These are phyloP conservation scores for Cyberlindnera meyerae DNA, from an alignment of 805 yeast genomes.

Conservation along the genomic window DNA sequence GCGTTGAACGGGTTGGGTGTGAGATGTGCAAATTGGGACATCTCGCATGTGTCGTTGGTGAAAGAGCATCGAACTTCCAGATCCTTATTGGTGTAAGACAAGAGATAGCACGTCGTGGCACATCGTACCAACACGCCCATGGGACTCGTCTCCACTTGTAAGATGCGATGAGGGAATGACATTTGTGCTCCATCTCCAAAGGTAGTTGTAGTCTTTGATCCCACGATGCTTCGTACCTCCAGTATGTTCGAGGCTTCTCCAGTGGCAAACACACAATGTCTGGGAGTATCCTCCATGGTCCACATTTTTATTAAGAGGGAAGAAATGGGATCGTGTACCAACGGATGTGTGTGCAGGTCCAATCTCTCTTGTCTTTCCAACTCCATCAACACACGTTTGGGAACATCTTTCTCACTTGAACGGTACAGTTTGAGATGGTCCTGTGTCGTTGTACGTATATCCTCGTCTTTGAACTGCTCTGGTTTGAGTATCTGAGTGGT, in stretches of 20 bases:
- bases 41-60: slow-evolving; percentile 24
- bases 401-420: neutral
- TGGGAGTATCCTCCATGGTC: too few species aligned
- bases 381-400: slow-evolving; percentile 1
- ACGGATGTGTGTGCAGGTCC: neutral
- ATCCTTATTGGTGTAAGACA: too few species aligned
- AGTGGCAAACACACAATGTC: slow-evolving; percentile 10
- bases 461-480: slow-evolving; percentile 1
- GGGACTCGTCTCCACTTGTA: slow-evolving; percentile 29
- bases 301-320: too few species aligned
- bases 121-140: slow-evolving; percentile 14
- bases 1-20: slow-evolving; percentile 39
- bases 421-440: neutral
- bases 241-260: slow-evolving; percentile 3
- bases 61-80: slow-evolving; percentile 1
- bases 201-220: neutral
- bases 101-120: slow-evolving; percentile 24
- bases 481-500: slow-evolving; percentile 1
- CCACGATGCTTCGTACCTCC: slow-evolving; percentile 2
- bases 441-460: neutral
- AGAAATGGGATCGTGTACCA: slow-evolving; percentile 34
- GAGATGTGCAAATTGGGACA: slow-evolving; percentile 39
- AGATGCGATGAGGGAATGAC: slow-evolving; percentile 22
- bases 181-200: neutral
- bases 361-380: slow-evolving; percentile 2